phyloP scores from a whole-genome alignment of 805 yeast genomes.

The Metschnikowia vanudenii region DNA sequence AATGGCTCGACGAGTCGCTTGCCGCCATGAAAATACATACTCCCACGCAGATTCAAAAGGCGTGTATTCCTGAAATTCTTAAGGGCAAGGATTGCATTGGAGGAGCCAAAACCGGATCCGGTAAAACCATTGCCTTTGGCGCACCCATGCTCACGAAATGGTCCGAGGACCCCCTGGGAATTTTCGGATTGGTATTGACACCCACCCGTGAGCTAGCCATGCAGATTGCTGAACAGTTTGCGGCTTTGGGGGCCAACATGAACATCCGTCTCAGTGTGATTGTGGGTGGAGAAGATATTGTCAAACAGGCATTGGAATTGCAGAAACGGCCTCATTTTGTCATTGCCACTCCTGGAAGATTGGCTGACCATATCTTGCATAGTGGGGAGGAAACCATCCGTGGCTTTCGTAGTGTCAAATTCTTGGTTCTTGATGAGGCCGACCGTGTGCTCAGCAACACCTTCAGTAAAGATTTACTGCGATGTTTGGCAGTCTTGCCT shows the following conservation, averaged over 20 bases:
- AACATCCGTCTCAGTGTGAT: constrained; percentile 79
- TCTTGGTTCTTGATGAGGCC: constrained; percentile 91
- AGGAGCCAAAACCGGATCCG: constrained; percentile 97
- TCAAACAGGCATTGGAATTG: constrained; percentile 79
- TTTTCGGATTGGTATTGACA: constrained; percentile 83
- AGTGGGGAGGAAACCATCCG: constrained; percentile 86
- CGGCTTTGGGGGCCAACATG: constrained; percentile 87
- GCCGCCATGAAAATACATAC: constrained; percentile 73
- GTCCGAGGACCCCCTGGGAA: constrained; percentile 94
- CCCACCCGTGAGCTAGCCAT: constrained; percentile 94
- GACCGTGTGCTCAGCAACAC: constrained; percentile 85
- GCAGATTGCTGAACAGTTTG: constrained; percentile 95
- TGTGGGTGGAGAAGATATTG: constrained; percentile 94
- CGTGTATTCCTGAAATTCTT: constrained; percentile 85
- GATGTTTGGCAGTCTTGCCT: constrained; percentile 74
- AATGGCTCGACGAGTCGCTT: constrained; percentile 83
- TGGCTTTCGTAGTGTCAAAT: constrained; percentile 77
- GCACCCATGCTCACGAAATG: constrained; percentile 95
- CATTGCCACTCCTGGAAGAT: constrained; percentile 94
- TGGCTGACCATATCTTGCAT: constrained; percentile 85
- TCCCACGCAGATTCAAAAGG: constrained; percentile 85
- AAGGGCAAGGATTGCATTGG: constrained; percentile 91
- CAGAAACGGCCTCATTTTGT: constrained; percentile 89
- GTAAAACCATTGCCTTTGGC: constrained; percentile 96
- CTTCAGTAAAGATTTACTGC: constrained; percentile 73